Percentiles rank a stretch among this genome's conserved stretches.
Conservation (phyloP, 495 filamentous ascomycete species). For the Polyplosphaeria fusca region DNA sequence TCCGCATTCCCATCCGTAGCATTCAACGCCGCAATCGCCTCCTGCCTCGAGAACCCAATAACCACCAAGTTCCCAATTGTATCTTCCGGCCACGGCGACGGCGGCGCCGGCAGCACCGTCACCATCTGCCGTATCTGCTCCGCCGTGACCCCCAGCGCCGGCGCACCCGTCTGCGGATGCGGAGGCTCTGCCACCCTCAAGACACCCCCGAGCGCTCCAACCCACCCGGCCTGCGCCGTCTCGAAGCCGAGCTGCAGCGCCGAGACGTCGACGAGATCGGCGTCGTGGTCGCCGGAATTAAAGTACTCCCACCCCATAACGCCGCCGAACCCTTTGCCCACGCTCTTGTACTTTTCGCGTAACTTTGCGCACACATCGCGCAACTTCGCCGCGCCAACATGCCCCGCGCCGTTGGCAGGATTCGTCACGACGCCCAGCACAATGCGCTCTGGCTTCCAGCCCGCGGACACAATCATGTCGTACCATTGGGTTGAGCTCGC, state of each 20-base stretch:
- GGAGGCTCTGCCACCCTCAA: conserved; percentile 12
- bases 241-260: conserved; percentile 20
- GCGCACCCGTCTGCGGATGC: neutral
- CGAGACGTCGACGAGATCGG: conserved; percentile 22
- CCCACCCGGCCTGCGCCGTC: conserved; percentile 24
- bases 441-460: conserved; percentile 43
- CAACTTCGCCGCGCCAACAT: conserved; percentile 31
- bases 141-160: conserved; percentile 12
- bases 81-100: conserved; percentile 54
- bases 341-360: conserved; percentile 30
- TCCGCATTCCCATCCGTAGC: conserved; percentile 83
- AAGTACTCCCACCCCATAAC: conserved; percentile 51
- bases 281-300: conserved; percentile 43
- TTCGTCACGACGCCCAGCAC: conserved; percentile 46
- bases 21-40: conserved; percentile 76
- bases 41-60: conserved; percentile 72
- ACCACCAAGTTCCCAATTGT: conserved; percentile 69
- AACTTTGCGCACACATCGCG: conserved; percentile 14
- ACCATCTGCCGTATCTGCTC: conserved; percentile 29
- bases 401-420: conserved; percentile 40
- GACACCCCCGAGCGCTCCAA: conserved; percentile 11
- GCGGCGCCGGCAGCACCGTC: conserved; percentile 22
- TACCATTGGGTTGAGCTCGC: conserved; percentile 37
- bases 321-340: conserved; percentile 45
- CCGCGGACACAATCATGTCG: conserved; percentile 40